Base-by-base conservation (phyloP, 371 early-diverging fungal species). In the Mortierella sp. region DNA sequence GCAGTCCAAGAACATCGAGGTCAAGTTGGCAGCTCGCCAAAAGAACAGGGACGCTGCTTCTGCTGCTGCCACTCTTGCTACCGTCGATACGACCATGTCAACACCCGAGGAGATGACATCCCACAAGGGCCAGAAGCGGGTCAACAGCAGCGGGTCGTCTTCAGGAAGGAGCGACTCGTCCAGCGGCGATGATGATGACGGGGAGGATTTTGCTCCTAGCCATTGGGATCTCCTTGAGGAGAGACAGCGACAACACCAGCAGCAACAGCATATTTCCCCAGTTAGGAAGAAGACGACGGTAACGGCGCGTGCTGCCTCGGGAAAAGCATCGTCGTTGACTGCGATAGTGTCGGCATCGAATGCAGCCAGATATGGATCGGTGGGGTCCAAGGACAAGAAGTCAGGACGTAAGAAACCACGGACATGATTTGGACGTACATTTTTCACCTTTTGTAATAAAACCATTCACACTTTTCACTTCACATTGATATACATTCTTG, bases 171-270 rank as follows among this genome's bases (percentile, higher is more conserved):
- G 55, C 19, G 61, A 61, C 19, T 34, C 8, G 8, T 61, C 61
- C 61, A 61, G 61, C 22, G 61, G 61, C 7, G 67, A 66, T 70
- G 76, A 66, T 24, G 26, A 22, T 37, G 76, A 76, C 31, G 24
- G 50, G 7, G 78, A 68, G 3, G 69, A 78, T 61, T 78, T 78
- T 70, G 63, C 74, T 31, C 69, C 64, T 6, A 78, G 79, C 39
- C 83, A 83, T 44, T 83, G 83, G 83, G 83, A 83, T 68, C 68
- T 74, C 11, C 45, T 83, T 11, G 75, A 73, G 11, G 70, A 75
- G 61, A 64, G 39, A 31, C 71, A 79, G 58, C 74, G 79, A 22
- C 58, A 66, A 29, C 67, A 66, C n/a, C 68, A 66, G 43, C 41
- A 45, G 16, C 48, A 65, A 8, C 63, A 66, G 31, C 73, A 69